Base-by-base conservation (phyloP, 176 grass and related monocot species). In the Lolium rigidum region DNA sequence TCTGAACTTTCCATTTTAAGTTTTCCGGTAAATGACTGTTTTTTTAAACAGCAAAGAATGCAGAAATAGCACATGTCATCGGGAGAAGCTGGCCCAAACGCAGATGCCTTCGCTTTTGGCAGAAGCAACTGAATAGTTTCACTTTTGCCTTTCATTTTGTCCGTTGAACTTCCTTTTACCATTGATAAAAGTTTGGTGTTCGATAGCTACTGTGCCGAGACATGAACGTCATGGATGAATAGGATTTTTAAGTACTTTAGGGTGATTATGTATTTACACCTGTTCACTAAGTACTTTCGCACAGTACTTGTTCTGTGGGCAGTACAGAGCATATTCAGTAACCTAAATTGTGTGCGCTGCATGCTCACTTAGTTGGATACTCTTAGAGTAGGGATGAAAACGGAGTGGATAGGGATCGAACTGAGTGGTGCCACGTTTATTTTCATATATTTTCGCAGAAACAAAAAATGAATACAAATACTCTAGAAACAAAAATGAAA, bases 101-200 rank as follows among this genome's bases (percentile, higher is more conserved):
- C 69, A 81, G 78, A 87, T 56, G 2, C 43, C 8, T 62, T 56
- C 15, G 8, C 71, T 82, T 87, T 87, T 77, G 2, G 48, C 86
- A 37, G 59, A 68, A 82, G 86, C 70, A 55, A 87, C 8, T 74
- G 70, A 65, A 65, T 68, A 16, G 47, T 77, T 77, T 82, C 17
- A 56, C 70, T 66, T 87, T 87, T 82, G 31, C 59, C 58, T 67
- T 68, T 58, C n/a, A 28, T 82, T 87, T 77, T 77, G 79, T 87
- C 62, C 25, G 62, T 65, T 82, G 48, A 82, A 66, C 79, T 67
- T 82, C 48, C 63, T 75, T 66, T 46, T 31, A 43, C 31, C 62
- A 75, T 60, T 66, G 58, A 66, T 74, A 82, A 87, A 55, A 87
- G 46, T 16, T 65, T 31, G 62, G 12, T 7, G 62, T 65, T 38